Conservation (phyloP, 2,329 filamentous ascomycete genomes). For the Fusarium pininemorale region DNA sequence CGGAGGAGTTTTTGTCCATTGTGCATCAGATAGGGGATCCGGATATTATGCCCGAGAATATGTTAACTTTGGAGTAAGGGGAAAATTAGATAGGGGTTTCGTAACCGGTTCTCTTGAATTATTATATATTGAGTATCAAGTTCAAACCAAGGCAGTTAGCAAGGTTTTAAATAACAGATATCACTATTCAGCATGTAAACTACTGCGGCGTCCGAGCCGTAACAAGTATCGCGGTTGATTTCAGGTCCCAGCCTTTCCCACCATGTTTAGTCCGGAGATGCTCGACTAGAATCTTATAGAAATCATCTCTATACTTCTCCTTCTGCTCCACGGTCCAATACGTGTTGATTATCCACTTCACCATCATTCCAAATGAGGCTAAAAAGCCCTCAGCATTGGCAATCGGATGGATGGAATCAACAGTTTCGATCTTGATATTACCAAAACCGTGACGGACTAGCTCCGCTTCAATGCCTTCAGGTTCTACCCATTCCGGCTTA, state of each 20-base stretch:
- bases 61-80: slow-evolving; percentile 26
- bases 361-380: not conserved
- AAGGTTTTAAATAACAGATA: rapidly evolving
- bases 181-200: not conserved
- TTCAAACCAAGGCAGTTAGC: rapidly evolving
- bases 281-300: not conserved
- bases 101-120: rapidly evolving
- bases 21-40: slow-evolving; percentile 48
- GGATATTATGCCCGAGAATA: slow-evolving; percentile 32
- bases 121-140: not conserved
- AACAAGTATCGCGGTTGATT: not conserved
- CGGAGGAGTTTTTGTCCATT: slow-evolving; percentile 50
- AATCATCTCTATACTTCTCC: not conserved
- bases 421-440: not conserved
- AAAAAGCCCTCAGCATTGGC: not conserved
- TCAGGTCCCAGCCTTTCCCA: not conserved
- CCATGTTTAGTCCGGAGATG: not conserved
- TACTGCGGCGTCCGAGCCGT: not conserved
- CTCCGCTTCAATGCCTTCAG: not conserved
- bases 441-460: rapidly evolving
- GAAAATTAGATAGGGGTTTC: not conserved
- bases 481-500: rapidly evolving
- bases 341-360: not conserved
- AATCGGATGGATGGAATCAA: not conserved
- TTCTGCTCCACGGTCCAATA: not conserved